Conservation (phyloP, 176 grass and related monocot species). For the Eremochloa ophiuroides region DNA sequence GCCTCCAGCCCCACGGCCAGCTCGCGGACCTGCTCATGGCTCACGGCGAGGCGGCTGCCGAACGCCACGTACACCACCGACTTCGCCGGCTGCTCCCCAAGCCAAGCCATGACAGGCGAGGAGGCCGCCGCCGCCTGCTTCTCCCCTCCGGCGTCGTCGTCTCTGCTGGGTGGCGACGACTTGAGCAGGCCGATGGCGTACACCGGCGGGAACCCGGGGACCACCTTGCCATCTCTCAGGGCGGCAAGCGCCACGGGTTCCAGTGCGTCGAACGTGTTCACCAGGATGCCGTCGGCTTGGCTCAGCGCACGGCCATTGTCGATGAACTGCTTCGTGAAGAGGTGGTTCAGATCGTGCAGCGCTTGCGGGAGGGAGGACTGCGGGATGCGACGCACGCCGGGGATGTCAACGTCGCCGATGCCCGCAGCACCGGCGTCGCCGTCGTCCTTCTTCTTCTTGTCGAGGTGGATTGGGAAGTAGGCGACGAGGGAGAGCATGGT, state of each 20-base stretch:
- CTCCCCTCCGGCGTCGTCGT: no score
- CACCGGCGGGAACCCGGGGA: no score
- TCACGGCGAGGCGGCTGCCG: conserved; percentile 43
- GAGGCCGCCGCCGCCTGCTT: neutral
- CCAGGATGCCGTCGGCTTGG: neutral
- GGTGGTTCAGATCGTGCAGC: conserved; percentile 30
- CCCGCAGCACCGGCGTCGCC: no score
- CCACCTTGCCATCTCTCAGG: neutral
- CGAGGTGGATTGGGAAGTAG: neutral
- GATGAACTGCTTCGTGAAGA: neutral
- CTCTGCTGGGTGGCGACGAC: no score
- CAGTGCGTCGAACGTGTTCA: neutral
- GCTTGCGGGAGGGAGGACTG: neutral
- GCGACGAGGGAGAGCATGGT: no score
- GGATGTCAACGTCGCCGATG: conserved; percentile 42
- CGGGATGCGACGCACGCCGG: conserved; percentile 4
- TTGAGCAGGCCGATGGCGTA: no score
- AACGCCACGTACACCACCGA: conserved; percentile 33
- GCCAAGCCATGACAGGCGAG: neutral
- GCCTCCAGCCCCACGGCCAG: conserved; percentile 42
- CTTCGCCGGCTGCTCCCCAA: neutral
- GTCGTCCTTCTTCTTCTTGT: neutral
- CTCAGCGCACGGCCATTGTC: no score
- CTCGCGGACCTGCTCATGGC: conserved; percentile 42
- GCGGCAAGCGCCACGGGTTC: neutral